These are phyloP conservation scores for Bocquillonia castaneifolia DNA, from an alignment of 441 rosid genomes.

Conservation along the genomic window DNA sequence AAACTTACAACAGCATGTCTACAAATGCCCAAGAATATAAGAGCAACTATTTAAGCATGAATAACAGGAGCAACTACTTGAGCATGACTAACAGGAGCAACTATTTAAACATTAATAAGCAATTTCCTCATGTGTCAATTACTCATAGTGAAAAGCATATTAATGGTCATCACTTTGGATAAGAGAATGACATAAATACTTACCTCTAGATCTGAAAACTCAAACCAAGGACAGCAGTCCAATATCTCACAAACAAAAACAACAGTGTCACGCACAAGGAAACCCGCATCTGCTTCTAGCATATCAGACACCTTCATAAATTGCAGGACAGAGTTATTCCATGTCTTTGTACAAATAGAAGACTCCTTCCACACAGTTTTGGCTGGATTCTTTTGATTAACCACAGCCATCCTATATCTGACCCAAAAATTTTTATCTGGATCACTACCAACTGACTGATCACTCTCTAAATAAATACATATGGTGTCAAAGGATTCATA, in stretches of 20 bases:
- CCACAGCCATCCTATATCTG: slow-evolving; percentile 93
- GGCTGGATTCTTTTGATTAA: slow-evolving; percentile 86
- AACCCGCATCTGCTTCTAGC: slow-evolving; percentile 98
- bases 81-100: background rate
- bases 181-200: slow-evolving; percentile 28
- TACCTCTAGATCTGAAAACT: slow-evolving; percentile 98
- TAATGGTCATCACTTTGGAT: background rate
- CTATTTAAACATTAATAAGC: background rate
- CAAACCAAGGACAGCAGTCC: slow-evolving; percentile 99
- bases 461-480: slow-evolving; percentile 97
- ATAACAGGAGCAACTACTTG: background rate
- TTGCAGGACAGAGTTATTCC: slow-evolving; percentile 98
- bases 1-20: too few species aligned
- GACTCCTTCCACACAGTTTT: slow-evolving; percentile 99
- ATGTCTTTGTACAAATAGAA: slow-evolving; percentile 97
- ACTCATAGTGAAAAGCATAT: background rate
- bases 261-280: slow-evolving; percentile 95
- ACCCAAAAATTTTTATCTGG: slow-evolving; percentile 99
- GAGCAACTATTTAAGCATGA: background rate
- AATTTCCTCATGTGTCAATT: background rate
- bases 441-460: slow-evolving; percentile 84
- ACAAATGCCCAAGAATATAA: background rate
- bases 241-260: slow-evolving; percentile 97
- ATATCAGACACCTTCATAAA: slow-evolving; percentile 99
- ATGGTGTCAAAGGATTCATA: slow-evolving; percentile 97